Conservation (phyloP, 129 eudicot species). For the Pittosporum tobira region DNA sequence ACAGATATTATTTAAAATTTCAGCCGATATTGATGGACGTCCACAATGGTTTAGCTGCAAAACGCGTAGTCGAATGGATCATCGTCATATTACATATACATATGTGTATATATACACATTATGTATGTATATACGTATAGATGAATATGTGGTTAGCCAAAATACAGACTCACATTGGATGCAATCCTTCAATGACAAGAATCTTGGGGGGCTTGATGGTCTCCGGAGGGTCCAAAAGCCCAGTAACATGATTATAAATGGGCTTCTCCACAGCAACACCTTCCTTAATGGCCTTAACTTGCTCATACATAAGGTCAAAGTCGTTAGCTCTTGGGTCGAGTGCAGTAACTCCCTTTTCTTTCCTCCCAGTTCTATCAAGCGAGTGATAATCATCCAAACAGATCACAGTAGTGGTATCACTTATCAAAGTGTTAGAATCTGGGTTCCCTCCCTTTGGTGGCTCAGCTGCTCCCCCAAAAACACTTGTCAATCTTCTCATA, state of each 20-base stretch:
- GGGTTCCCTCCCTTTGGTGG: constrained; percentile 98
- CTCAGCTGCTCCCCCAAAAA: constrained; percentile 94
- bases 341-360: constrained; percentile 88
- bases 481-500: constrained; percentile 93
- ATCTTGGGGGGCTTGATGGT: constrained; percentile 89
- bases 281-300: constrained; percentile 74
- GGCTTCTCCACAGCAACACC: constrained; percentile 76
- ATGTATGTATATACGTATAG: too few species aligned
- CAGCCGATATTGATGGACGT: too few species aligned
- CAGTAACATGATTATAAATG: constrained; percentile 84
- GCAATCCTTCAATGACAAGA: constrained; percentile 91
- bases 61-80: too few species aligned
- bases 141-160: too few species aligned
- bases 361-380: constrained; percentile 81
- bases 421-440: constrained; percentile 85
- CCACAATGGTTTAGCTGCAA: too few species aligned
- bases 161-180: constrained; percentile 74
- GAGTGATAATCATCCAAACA: constrained; percentile 95
- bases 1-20: too few species aligned
- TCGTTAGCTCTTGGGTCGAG: constrained; percentile 88
- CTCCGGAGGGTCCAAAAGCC: constrained; percentile 92
- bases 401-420: constrained; percentile 89
- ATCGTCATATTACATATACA: too few species aligned
- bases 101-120: too few species aligned
- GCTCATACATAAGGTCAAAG: constrained; percentile 95